Percentiles rank a stretch among this genome's conserved stretches.
phyloP scores from a whole-genome alignment of 2,329 filamentous ascomycete species.

The Paramyrothecium sp. region DNA sequence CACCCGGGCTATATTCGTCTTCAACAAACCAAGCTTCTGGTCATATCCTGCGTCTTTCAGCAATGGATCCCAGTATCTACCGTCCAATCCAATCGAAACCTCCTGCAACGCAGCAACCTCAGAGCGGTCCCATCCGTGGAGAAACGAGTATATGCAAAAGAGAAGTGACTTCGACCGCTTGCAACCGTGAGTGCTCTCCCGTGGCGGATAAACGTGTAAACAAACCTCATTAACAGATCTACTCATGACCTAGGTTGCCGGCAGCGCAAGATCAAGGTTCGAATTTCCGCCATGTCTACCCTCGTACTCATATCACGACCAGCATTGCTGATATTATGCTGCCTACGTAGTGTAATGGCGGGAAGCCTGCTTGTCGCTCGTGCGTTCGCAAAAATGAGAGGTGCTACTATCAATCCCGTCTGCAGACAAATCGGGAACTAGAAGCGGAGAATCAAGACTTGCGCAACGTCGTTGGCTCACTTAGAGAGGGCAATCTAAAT shows the following conservation, averaged over 20 bases:
- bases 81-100: not conserved
- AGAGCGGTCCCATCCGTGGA: not conserved
- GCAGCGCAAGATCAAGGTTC: not conserved
- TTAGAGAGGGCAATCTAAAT: not conserved
- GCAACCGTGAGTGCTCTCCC: not conserved
- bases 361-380: not conserved
- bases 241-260: not conserved
- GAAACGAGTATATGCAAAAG: not conserved
- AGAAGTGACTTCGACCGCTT: not conserved
- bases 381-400: not conserved
- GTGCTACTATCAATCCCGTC: not conserved
- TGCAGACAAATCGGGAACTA: not conserved
- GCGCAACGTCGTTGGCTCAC: not conserved
- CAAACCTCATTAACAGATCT: not conserved
- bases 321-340: not conserved
- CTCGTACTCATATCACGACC: not conserved
- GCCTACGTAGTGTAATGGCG: not conserved
- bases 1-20: not conserved
- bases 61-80: not conserved
- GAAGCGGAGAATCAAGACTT: not conserved
- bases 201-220: not conserved
- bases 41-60: not conserved
- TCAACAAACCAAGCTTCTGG: not conserved
- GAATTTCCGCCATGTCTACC: not conserved
- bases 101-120: not conserved